Base-by-base conservation (phyloP, 2,329 filamentous ascomycete genomes). In the Malbranchea cinnamomea region DNA sequence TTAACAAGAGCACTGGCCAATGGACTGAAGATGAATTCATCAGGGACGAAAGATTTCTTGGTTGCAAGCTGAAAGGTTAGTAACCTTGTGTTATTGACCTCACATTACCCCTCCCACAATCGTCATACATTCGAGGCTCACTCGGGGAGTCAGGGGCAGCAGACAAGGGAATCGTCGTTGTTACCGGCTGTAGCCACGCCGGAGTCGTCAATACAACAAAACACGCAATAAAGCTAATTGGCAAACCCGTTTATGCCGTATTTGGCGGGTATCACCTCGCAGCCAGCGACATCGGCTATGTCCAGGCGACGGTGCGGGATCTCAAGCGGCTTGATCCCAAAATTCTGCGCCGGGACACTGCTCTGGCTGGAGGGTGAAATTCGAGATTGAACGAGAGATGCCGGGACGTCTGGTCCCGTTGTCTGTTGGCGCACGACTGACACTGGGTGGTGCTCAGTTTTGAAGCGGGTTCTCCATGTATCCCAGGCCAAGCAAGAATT, bases 101-200 rank as follows among this genome's bases (percentile, higher is more conserved):
- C 26, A n/a, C 6, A 13, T 5, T 24, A 9, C 24, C 17, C 14
- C 4, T 17, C 16, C 33, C 5, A n/a, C n/a, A n/a, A n/a, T n/a
- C n/a, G n/a, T n/a, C n/a, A n/a, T 33, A 8, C 13, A 9, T 15
- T 28, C 7, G 15, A 12, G 26, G 7, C 6, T 28, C 16, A 12
- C 26, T 28, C 7, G 26, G 26, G 20, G 26, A 14, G 12, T 24
- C 14, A 12, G 7, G 17, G 11, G 6, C 28, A 24, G 10, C 30
- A 65, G 63, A 49, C 8, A 63, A 61, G 36, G 67, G 67, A 0
- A 52, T 70, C 2, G 60, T 71, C 2, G 50, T 70, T 12, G 67
- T 71, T 41, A 68, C 65, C 0, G 67, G 65, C 7, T 71, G 67
- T 47, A 65, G 61, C 38, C 66, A 71, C 33, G 63, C 65, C 0